phyloP scores from a whole-genome alignment of 2,329 filamentous ascomycete genomes.

The Alternaria ethzedia region DNA sequence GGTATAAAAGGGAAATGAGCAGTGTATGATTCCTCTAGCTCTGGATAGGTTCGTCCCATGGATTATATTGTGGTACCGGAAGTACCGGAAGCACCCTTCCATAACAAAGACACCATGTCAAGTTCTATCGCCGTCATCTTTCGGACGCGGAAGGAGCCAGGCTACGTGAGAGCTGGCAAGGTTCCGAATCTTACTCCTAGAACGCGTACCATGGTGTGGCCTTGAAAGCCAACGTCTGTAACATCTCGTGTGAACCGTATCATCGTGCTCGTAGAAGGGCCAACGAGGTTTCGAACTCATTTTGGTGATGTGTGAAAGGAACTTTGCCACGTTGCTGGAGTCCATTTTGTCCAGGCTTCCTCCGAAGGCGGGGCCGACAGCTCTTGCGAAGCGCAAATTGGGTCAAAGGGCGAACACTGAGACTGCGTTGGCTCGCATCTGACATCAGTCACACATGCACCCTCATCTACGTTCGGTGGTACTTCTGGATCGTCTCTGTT shows the following conservation, averaged over 20 bases:
- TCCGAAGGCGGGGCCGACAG: not conserved
- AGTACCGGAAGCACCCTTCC: not conserved
- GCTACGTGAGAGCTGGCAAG: not conserved
- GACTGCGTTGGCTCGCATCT: not conserved
- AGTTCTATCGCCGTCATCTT: not conserved
- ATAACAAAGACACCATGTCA: not conserved
- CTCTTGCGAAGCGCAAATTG: not conserved
- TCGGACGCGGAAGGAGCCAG: not conserved
- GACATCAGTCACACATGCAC: too few relatives aligned
- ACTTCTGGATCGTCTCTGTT: not conserved
- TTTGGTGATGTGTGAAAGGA: not conserved
- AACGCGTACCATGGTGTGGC: not conserved
- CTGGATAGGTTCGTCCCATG: not conserved
- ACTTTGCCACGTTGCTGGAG: constrained; percentile 4
- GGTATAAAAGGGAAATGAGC: not conserved
- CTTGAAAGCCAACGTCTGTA: not conserved
- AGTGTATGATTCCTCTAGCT: not conserved
- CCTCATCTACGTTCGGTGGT: not conserved
- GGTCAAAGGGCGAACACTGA: not conserved
- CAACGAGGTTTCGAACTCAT: not conserved
- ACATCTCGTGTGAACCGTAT: not conserved
- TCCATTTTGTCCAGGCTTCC: constrained; percentile 3
- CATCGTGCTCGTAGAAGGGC: not conserved
- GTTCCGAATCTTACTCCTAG: not conserved
- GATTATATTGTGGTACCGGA: not conserved